A percentile compares a stretch with the other conserved stretches of the same genome.
phyloP scores from a whole-genome alignment of 805 yeast genomes.

The Kazachstania africana region DNA sequence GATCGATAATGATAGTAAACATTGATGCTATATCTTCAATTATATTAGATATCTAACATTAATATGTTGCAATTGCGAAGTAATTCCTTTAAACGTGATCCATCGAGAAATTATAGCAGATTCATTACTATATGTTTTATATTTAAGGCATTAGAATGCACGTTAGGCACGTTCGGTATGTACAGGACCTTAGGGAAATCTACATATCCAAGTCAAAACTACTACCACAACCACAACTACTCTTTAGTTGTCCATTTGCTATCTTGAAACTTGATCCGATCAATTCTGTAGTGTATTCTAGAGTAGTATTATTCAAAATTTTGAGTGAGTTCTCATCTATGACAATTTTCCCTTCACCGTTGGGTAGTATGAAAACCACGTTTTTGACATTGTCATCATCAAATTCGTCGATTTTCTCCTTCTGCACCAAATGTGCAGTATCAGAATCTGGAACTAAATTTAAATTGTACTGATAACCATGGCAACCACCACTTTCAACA shows the following conservation, averaged over 20 bases:
- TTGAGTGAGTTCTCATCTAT: slow-evolving; percentile 73
- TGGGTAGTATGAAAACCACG: background rate
- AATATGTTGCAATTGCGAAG: too few relatives aligned
- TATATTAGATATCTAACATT: too few relatives aligned
- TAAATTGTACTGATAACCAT: slow-evolving; percentile 87
- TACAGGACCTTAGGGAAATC: too few relatives aligned
- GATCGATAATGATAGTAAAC: too few relatives aligned
- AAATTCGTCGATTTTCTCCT: slow-evolving; percentile 8
- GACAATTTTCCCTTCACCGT: slow-evolving; percentile 50
- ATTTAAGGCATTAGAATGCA: too few relatives aligned
- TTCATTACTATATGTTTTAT: too few relatives aligned
- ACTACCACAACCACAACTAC: slow-evolving; percentile 76
- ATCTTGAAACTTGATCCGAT: slow-evolving; percentile 92
- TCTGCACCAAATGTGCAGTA: too few relatives aligned
- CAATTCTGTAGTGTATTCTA: slow-evolving; percentile 83
- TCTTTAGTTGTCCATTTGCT: slow-evolving; percentile 79
- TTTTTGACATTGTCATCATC: slow-evolving; percentile 25
- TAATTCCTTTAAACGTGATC: too few relatives aligned
- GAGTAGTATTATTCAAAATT: slow-evolving; percentile 71
- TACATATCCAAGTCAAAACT: too few relatives aligned
- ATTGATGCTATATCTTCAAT: too few relatives aligned
- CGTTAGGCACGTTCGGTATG: too few relatives aligned
- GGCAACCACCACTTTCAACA: slow-evolving; percentile 97
- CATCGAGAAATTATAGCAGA: too few relatives aligned
- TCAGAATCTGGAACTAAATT: slow-evolving; percentile 39